These are phyloP conservation scores for Trichosporon sp. DNA, from an alignment of 1,284 basidiomycete genomes.

Conservation along the genomic window DNA sequence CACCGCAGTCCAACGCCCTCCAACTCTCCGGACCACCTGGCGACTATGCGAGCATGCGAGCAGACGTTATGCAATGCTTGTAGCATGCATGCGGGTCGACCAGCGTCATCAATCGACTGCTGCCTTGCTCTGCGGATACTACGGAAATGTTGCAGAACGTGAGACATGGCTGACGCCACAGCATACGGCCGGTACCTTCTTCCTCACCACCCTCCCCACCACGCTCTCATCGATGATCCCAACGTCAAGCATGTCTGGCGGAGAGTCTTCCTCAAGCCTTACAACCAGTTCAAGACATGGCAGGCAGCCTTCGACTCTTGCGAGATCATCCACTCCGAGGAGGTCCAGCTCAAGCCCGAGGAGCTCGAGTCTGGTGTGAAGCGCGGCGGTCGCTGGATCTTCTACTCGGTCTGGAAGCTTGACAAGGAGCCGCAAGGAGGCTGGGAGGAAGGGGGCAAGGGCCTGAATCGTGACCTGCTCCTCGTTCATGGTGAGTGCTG, in stretches of 20 bases:
- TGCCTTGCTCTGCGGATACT: no score
- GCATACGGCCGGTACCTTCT: constrained; percentile 44
- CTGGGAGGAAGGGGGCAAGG: constrained; percentile 40
- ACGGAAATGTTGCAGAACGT: no score
- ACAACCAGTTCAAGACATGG: constrained; percentile 21
- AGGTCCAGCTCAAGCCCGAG: constrained; percentile 35
- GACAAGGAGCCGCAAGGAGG: constrained; percentile 32
- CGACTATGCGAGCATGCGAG: no score
- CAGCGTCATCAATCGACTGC: no score
- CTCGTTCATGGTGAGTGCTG: constrained; percentile 43
- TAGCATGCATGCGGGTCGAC: no score
- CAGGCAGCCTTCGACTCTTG: constrained; percentile 39
- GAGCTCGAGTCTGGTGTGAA: constrained; percentile 34
- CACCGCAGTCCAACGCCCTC: no score
- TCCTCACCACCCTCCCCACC: constrained; percentile 37
- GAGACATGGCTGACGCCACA: no score
- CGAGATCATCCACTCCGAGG: constrained; percentile 41
- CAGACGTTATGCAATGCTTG: no score
- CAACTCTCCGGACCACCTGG: no score
- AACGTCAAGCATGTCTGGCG: constrained; percentile 33
- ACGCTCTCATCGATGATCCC: constrained; percentile 32
- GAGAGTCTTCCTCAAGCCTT: constrained; percentile 41
- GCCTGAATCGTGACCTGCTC: constrained; percentile 41
- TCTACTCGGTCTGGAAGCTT: constrained; percentile 47
- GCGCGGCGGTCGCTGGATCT: constrained; percentile 43